Conservation (phyloP, 2,329 filamentous ascomycete genomes). For the Thyridium curvatum region DNA sequence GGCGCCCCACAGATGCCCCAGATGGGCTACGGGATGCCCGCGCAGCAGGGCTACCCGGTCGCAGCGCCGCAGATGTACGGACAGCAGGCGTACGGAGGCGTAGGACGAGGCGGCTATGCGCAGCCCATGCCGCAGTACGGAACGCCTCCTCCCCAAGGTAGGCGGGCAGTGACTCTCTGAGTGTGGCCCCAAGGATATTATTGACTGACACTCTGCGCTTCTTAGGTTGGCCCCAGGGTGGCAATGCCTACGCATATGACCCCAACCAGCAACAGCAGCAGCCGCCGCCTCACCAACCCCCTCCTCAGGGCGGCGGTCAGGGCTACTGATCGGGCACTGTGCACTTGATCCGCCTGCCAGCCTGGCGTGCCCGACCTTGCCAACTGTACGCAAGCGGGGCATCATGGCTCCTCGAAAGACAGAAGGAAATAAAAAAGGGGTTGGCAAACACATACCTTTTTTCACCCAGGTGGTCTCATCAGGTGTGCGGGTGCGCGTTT, state of each 20-base stretch:
- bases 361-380: too few species aligned
- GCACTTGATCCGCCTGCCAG: too few species aligned
- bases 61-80: conserved; percentile 28
- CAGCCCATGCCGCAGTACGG: conserved; percentile 30
- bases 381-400: too few species aligned
- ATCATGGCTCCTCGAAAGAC: too few species aligned
- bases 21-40: conserved; percentile 22
- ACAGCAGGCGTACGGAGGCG: conserved; percentile 16
- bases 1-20: conserved; percentile 28
- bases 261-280: conserved; percentile 31
- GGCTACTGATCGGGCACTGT: conserved; percentile 7
- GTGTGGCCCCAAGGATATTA: neutral
- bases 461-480: too few species aligned
- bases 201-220: neutral
- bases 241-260: conserved; percentile 38
- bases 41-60: conserved; percentile 28
- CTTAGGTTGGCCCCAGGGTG: conserved; percentile 26
- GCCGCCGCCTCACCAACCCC: conserved; percentile 30
- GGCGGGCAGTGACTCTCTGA: conserved; percentile 8
- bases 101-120: conserved; percentile 38
- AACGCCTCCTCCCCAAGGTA: conserved; percentile 29
- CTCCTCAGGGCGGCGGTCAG: conserved; percentile 24
- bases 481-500: too few species aligned
- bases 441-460: too few species aligned
- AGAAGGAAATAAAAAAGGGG: too few species aligned